These are phyloP conservation scores for Hortaea sp. DNA, from an alignment of 2,329 filamentous ascomycete species.

Conservation along the genomic window DNA sequence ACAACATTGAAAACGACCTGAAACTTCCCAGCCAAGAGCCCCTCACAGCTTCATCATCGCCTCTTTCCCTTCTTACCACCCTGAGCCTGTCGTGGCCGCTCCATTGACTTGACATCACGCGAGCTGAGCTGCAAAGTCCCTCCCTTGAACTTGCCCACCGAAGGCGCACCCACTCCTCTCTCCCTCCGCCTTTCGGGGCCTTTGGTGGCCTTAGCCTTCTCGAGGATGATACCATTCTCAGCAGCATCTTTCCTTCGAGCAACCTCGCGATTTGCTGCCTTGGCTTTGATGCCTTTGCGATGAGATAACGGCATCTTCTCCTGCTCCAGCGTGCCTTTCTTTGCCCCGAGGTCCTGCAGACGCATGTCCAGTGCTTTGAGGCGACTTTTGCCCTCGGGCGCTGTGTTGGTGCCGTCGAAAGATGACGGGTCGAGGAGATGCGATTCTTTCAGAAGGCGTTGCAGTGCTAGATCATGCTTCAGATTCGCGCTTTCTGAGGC, in stretches of 20 bases:
- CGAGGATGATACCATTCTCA: slow-evolving; percentile 85
- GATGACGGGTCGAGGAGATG: slow-evolving; percentile 63
- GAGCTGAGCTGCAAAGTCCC: slow-evolving; percentile 71
- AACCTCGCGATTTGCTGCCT: slow-evolving; percentile 54
- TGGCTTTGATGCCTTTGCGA: slow-evolving; percentile 70
- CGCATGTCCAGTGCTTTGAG: slow-evolving; percentile 77
- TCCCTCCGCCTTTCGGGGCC: slow-evolving; percentile 37
- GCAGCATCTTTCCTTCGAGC: slow-evolving; percentile 67
- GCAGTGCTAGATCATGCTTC: slow-evolving; percentile 85
- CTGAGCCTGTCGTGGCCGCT: slow-evolving; percentile 34
- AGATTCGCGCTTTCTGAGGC: slow-evolving; percentile 56
- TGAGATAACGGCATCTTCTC: slow-evolving; percentile 82
- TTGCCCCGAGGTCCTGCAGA: slow-evolving; percentile 71
- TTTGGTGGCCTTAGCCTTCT: slow-evolving; percentile 43
- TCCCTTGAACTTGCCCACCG: slow-evolving; percentile 68
- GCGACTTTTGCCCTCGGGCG: slow-evolving; percentile 56
- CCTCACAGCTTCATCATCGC: slow-evolving; percentile 2
- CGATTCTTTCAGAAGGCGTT: slow-evolving; percentile 82
- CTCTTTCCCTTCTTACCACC: slow-evolving; percentile 21
- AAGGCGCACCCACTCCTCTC: slow-evolving; percentile 61
- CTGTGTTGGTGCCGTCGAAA: slow-evolving; percentile 39
- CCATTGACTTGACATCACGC: slow-evolving; percentile 63
- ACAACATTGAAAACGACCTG: too few relatives aligned
- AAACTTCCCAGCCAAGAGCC: not conserved
- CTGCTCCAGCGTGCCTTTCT: slow-evolving; percentile 62